Base-by-base conservation (phyloP, 2,329 filamentous ascomycete genomes). In the Neodidymelliopsis sp. region DNA sequence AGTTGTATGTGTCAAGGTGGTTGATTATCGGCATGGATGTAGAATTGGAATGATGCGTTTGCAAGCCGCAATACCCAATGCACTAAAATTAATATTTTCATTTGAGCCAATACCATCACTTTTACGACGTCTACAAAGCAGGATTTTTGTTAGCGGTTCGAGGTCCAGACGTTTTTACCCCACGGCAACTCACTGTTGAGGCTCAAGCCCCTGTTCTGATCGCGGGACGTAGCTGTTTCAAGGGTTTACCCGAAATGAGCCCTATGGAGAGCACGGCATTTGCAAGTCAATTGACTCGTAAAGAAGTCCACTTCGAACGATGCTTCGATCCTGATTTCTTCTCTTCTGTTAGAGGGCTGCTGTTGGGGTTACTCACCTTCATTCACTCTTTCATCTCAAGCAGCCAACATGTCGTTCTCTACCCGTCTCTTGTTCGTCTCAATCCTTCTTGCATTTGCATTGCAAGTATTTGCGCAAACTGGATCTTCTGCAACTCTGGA, bases 211-310 rank as follows among this genome's bases (percentile, higher is more conserved):
- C 46, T 65, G 67, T 43, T 38, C 19, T 22, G 39, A 58, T 40
- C 61, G 63, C 53, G 53, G 58, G 47, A 39, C 13, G 27, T 40
- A 47, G 49, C 50, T 58, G 52, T 54, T 63, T 65, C 62, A 58
- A 53, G 57, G 43, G 47, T 65, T 68, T 68, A 72, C 37, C 69
- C 66, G 68, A 70, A 55, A 71, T 71, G 63, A 59, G 52, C 42
- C 13, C 50, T 51, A 62, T 64, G 60, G 59, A 39, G 49, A 63
- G 56, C 56, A 38, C 61, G 47, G 58, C 46, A 50, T 39, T 53
- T 54, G 53, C 60, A 63, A 61, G 44, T 40, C 47, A 24, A 36
- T 56, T 44, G 41, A 39, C 39, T 41, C 38, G 46, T 33, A 53
- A 35, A 48, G 52, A 49, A 31, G 41, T 33, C 36, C 34, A 50